phyloP scores from a whole-genome alignment of 208 protist genomes.

The Borovskyia barvae region DNA sequence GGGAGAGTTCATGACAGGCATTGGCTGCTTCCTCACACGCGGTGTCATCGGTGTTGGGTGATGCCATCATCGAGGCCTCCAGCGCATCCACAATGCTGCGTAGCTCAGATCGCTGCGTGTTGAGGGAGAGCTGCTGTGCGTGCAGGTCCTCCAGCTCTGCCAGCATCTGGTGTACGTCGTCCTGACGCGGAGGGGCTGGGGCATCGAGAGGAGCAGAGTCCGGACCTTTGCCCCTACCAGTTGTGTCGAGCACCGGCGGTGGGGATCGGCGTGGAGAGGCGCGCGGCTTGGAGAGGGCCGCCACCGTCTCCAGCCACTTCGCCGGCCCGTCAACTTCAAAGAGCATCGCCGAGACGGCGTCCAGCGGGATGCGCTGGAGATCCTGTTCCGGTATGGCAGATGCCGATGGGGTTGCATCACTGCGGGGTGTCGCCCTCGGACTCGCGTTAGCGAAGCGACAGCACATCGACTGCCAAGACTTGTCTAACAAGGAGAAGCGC shows the following conservation, averaged over 20 bases:
- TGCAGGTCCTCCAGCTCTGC: slow-evolving; percentile 14
- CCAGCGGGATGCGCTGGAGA: slow-evolving; percentile 15
- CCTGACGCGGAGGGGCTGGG: background rate
- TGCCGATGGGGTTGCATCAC: too few relatives aligned
- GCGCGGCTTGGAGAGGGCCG: slow-evolving; percentile 4
- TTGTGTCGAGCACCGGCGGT: background rate
- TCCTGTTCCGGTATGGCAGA: too few relatives aligned
- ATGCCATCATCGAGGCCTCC: background rate
- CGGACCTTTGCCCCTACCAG: background rate
- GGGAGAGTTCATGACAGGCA: too few relatives aligned
- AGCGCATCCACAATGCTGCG: slow-evolving; percentile 16
- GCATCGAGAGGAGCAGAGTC: too few relatives aligned
- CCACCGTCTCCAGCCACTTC: slow-evolving; percentile 2
- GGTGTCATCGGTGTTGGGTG: background rate
- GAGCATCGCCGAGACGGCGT: slow-evolving; percentile 19
- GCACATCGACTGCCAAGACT: too few relatives aligned
- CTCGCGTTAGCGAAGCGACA: too few relatives aligned
- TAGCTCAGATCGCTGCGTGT: slow-evolving; percentile 10
- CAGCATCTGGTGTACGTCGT: slow-evolving; percentile 3
- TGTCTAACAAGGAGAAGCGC: too few relatives aligned
- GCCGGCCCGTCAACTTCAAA: slow-evolving; percentile 3
- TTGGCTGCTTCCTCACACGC: background rate
- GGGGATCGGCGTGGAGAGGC: too few relatives aligned
- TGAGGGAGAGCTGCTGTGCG: slow-evolving; percentile 8
- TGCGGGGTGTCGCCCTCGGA: too few relatives aligned